Percentiles rank a stretch among this genome's conserved stretches.
phyloP scores from a whole-genome alignment of 768 basidiomycete species.

The Epithele typhae region DNA sequence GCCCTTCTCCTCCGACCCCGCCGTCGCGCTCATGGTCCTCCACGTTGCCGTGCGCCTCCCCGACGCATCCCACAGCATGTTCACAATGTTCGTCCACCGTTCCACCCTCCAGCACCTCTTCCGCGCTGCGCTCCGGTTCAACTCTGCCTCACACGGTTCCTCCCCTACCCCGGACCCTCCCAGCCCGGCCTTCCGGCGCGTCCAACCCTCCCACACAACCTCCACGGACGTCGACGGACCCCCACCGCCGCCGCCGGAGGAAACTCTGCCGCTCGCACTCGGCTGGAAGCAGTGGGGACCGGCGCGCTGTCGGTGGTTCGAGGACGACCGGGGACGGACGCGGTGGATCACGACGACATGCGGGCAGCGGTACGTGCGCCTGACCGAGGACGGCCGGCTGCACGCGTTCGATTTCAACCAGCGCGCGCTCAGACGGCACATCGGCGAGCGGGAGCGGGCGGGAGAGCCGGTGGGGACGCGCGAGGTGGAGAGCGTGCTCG shows the following conservation, averaged over 20 bases:
- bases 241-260: too few species aligned
- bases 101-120: constrained; percentile 12
- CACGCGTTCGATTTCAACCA: constrained; percentile 23
- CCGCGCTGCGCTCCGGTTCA: background rate
- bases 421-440: constrained; percentile 7
- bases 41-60: constrained; percentile 7
- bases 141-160: too few species aligned
- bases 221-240: background rate
- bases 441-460: background rate
- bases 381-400: constrained; percentile 6
- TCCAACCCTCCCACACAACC: too few species aligned
- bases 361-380: constrained; percentile 25
- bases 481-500: too few species aligned
- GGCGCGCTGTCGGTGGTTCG: constrained; percentile 21
- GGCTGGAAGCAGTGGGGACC: constrained; percentile 25
- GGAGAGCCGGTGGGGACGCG: constrained; percentile 4
- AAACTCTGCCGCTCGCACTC: background rate
- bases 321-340: constrained; percentile 16
- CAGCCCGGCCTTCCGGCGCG: too few species aligned
- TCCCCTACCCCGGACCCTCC: too few species aligned
- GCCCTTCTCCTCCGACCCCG: constrained; percentile 21
- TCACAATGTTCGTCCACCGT: constrained; percentile 23
- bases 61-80: constrained; percentile 5
- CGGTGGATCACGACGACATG: constrained; percentile 30
- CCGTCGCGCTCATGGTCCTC: constrained; percentile 22